Evolutionary conservation across 371 early-diverging fungal genomes (phyloP).

Genomic region (Paraphysoderma sedebokerense): DNA sequence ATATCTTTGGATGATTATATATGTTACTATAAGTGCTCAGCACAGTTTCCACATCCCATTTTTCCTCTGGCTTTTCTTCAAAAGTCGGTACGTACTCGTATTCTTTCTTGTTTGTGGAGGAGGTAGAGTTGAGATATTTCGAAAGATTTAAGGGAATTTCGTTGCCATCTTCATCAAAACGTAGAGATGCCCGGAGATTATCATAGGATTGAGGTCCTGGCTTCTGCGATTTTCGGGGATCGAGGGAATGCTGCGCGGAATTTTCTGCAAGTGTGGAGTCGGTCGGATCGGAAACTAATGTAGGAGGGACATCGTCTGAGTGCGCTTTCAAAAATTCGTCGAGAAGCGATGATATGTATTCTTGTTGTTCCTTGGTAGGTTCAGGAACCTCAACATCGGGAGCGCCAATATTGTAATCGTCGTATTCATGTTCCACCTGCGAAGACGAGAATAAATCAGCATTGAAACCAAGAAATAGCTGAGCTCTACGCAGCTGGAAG

Average conservation of each 20-base stretch:
- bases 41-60: conserved; percentile 66
- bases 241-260: conserved; percentile 31
- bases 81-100: conserved; percentile 24
- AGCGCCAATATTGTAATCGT: conserved; percentile 29
- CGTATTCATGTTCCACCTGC: conserved; percentile 54
- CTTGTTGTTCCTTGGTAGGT: conserved; percentile 23
- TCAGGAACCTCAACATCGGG: conserved; percentile 30
- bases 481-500: background rate
- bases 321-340: conserved; percentile 79
- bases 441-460: no score
- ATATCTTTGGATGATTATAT: conserved; percentile 28
- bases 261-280: no score
- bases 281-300: no score
- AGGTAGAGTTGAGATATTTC: conserved; percentile 6
- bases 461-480: background rate
- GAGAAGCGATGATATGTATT: conserved; percentile 10
- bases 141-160: conserved; percentile 2
- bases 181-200: conserved; percentile 1
- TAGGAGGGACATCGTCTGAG: conserved; percentile 64
- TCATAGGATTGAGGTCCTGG: conserved; percentile 11
- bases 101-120: no score
- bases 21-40: conserved; percentile 65
- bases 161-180: conserved; percentile 9
- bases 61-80: conserved; percentile 25
- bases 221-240: conserved; percentile 13